Base-by-base conservation (phyloP, 2,329 filamentous ascomycete genomes). In the Talaromyces amestolkiae region DNA sequence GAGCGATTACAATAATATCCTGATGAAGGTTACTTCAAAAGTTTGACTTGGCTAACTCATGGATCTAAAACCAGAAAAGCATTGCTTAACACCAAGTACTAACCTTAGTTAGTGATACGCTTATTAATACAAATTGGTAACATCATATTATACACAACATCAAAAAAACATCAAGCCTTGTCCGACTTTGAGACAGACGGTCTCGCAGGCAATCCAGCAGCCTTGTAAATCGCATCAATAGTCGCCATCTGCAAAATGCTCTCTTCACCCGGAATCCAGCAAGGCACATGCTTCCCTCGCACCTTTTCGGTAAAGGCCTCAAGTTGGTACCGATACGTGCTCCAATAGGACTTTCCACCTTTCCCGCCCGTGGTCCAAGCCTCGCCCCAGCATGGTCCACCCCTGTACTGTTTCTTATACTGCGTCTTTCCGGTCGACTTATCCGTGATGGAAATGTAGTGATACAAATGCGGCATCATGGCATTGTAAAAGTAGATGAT, bases 261-360 rank as follows among this genome's bases (percentile, higher is more conserved):
- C 67, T 83, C 81, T 63, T 82, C 78, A 3, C 68, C 68, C 5
- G 72, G 69, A 7, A 84, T 73, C 79, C 81, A 83, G 49, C 64
- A 71, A 17, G 69, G 64, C 35, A 68, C 68, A 31, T 67, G 61
- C 37, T 68, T 68, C 0, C 79, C 80, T 53, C 75, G 74, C 37
- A 84, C 70, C 41, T 72, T 74, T 70, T 83, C 78, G 13, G 84
- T 80, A 70, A 85, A 85, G 63, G 79, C 75, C 70, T 84, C 81
- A 43, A 85, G 74, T 75, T 81, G 78, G 69, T 83, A 75, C 5
- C 81, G 75, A 70, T 82, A 83, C 19, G 79, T 79, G 43, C 75
- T 73, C 81, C 81, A 84, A 58, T 72, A 78, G 2, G 69, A 68
- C 73, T 81, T 75, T 8, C 78, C 69, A 15, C 69, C 69, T 60